A percentile compares a stretch with the other conserved stretches of the same genome.
Conservation (phyloP, 2,329 filamentous ascomycete genomes). For the Colletotrichum sp. region DNA sequence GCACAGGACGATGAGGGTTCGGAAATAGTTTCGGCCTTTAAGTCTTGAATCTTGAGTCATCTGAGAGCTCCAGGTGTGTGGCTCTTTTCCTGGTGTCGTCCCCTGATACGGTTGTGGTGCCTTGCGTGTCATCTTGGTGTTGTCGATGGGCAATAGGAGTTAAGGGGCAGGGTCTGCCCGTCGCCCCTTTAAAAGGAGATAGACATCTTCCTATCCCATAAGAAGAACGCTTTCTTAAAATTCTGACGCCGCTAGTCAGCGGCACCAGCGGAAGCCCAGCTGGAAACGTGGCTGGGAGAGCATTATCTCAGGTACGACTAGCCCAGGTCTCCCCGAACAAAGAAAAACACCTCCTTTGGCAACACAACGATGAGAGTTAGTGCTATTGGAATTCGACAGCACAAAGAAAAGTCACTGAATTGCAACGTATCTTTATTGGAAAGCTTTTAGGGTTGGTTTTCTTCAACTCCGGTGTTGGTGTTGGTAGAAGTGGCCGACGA, state of each 20-base stretch:
- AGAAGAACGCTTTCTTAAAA: not conserved
- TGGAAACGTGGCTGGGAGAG: not conserved
- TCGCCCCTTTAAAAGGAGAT: not conserved
- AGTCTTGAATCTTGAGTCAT: not conserved
- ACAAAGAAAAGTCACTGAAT: not conserved
- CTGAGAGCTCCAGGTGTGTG: not conserved
- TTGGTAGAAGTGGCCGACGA: not conserved
- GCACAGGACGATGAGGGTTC: not conserved
- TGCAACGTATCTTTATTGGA: not conserved
- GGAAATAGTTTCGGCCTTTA: not conserved
- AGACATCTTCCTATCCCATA: not conserved
- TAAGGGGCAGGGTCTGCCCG: not conserved
- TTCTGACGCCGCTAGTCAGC: not conserved
- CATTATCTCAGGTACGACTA: not conserved
- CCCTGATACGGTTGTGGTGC: not conserved
- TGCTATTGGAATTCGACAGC: not conserved
- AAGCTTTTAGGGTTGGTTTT: not conserved
- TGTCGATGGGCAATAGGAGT: not conserved
- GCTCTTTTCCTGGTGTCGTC: not conserved
- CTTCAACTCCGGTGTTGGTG: not conserved
- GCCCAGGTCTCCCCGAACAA: not conserved
- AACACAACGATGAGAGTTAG: not conserved
- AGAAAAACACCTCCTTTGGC: not conserved
- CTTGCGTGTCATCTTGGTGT: not conserved
- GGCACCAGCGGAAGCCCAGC: not conserved